Evolutionary conservation across 257 asterid genomes (phyloP).

Genomic region (Cinchona pubescens): DNA sequence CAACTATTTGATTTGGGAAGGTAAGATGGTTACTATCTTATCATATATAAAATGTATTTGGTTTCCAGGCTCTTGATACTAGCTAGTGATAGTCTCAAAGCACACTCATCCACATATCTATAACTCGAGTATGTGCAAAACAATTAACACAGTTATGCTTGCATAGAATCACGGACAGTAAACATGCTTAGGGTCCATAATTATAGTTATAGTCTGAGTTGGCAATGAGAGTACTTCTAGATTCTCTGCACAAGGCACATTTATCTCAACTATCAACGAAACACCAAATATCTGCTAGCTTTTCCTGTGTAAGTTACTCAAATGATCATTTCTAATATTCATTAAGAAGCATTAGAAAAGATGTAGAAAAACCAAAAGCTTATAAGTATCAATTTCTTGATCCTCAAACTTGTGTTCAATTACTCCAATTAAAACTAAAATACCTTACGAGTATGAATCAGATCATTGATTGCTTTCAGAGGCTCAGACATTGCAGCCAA

Average conservation of each 20-base stretch:
- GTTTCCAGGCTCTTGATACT: neutral
- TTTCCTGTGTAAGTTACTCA: neutral
- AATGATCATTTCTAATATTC: neutral
- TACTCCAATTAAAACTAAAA: neutral
- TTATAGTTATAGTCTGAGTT: too few relatives aligned
- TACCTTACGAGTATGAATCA: slow-evolving; percentile 88
- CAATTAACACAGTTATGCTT: neutral
- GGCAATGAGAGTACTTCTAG: neutral
- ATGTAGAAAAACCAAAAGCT: neutral
- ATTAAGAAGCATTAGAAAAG: neutral
- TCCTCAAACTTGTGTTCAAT: neutral
- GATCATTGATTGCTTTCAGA: slow-evolving; percentile 79
- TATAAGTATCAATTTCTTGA: neutral
- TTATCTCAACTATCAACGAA: neutral
- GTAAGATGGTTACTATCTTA: too few relatives aligned
- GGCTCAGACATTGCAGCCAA: slow-evolving; percentile 95
- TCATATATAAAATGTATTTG: too few relatives aligned
- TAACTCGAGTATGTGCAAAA: neutral
- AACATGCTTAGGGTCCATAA: neutral
- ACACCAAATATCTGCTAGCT: neutral
- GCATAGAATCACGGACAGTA: neutral
- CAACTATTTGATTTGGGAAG: too few relatives aligned
- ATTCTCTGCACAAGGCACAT: neutral
- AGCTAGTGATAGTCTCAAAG: neutral
- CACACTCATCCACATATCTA: neutral